phyloP scores from a whole-genome alignment of 805 yeast genomes.

The Starmerella sirachaensis region DNA sequence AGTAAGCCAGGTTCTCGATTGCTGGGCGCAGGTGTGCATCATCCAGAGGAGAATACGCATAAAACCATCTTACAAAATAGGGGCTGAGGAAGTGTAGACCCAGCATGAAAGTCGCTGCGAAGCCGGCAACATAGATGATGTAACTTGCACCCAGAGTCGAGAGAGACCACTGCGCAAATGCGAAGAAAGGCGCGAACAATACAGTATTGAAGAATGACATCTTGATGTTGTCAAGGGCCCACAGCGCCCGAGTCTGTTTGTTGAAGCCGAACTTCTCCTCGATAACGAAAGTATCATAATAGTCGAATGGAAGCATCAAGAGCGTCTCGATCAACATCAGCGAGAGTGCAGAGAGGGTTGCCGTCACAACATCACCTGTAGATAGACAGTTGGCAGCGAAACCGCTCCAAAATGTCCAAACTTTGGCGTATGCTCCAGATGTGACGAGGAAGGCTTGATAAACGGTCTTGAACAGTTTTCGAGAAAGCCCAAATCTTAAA shows the following conservation, averaged over 20 bases:
- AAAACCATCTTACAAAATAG: constrained; percentile 71
- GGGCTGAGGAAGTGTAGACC: constrained; percentile 68
- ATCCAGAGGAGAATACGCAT: constrained; percentile 77
- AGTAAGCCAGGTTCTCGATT: constrained; percentile 65
- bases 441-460: constrained; percentile 49
- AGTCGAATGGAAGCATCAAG: constrained; percentile 51
- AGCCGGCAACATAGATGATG: constrained; percentile 66
- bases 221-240: constrained; percentile 64
- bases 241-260: constrained; percentile 59
- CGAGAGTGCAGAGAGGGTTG: not conserved
- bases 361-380: constrained; percentile 28
- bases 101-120: constrained; percentile 59
- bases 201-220: constrained; percentile 39
- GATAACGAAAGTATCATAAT: constrained; percentile 70
- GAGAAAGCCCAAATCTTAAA: constrained; percentile 50
- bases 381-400: constrained; percentile 23
- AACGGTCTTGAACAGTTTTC: constrained; percentile 39
- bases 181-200: constrained; percentile 61
- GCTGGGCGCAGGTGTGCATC: constrained; percentile 75
- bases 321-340: constrained; percentile 38
- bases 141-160: constrained; percentile 68
- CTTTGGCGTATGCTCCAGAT: constrained; percentile 49
- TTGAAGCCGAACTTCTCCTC: constrained; percentile 91
- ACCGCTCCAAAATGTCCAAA: constrained; percentile 39
- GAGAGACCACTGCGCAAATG: constrained; percentile 67